A percentile compares a stretch with the other conserved stretches of the same genome.
These are phyloP conservation scores for Sanghuangporus weigelae DNA, from an alignment of 1,284 basidiomycete species.

Conservation along the genomic window DNA sequence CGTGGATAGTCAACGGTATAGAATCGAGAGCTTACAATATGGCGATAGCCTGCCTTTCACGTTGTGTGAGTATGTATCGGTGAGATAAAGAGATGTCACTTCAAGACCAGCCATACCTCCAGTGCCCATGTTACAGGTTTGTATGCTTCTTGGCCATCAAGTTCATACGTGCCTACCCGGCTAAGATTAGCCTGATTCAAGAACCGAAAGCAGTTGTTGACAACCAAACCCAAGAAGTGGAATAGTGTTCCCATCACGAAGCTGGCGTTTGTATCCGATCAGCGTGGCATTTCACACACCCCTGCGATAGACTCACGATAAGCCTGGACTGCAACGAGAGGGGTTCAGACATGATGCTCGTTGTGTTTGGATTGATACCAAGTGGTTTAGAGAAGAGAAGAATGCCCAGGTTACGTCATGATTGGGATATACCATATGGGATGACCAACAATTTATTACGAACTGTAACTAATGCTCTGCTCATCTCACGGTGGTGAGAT, in stretches of 20 bases:
- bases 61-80: neutral
- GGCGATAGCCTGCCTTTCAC: constrained; percentile 54
- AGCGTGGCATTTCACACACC: neutral
- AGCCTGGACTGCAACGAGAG: constrained; percentile 4
- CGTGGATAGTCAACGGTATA: constrained; percentile 18
- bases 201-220: constrained; percentile 14
- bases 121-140: constrained; percentile 55
- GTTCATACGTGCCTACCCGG: constrained; percentile 57
- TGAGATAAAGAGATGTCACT: neutral
- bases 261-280: constrained; percentile 29
- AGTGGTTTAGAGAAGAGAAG: no score
- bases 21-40: constrained; percentile 43
- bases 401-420: no score
- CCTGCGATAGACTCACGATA: neutral
- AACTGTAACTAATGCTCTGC: no score
- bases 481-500: no score
- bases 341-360: neutral
- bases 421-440: no score
- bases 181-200: constrained; percentile 12
- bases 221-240: constrained; percentile 62
- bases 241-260: constrained; percentile 57
- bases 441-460: no score
- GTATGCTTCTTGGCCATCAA: constrained; percentile 53
- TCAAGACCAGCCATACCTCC: constrained; percentile 36
- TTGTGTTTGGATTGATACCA: neutral